Conservation (phyloP, 2,329 filamentous ascomycete genomes). For the Triangularia verruculosa region DNA sequence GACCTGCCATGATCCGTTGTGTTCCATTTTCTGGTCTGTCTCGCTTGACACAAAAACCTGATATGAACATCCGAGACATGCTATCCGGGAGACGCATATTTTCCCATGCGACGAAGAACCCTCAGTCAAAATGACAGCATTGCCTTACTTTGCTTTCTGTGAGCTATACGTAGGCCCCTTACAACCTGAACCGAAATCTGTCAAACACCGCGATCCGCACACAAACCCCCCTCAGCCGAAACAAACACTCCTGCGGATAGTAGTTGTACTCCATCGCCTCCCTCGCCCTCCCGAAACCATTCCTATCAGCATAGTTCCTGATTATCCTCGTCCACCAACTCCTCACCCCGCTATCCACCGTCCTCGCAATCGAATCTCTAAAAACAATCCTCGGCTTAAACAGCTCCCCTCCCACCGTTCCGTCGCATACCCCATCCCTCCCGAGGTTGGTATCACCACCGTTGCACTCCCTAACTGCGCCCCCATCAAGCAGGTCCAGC, state of each 20-base stretch:
- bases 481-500: not conserved
- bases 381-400: not conserved
- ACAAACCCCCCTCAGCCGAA: not conserved
- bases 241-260: constrained; percentile 1
- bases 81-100: too few relatives aligned
- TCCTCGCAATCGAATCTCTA: not conserved
- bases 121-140: too few relatives aligned
- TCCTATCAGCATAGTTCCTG: not conserved
- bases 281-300: not conserved
- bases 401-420: not conserved
- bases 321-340: not conserved
- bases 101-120: too few relatives aligned
- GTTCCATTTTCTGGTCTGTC: too few relatives aligned
- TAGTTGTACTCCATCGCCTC: constrained; percentile 2
- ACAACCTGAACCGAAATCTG: not conserved
- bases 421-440: not conserved
- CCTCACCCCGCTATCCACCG: not conserved
- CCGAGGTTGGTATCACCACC: not conserved
- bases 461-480: not conserved
- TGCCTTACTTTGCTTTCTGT: too few relatives aligned
- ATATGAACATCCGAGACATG: not conserved
- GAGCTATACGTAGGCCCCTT: not conserved
- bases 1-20: not conserved
- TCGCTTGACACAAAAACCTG: too few relatives aligned
- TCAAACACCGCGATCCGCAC: not conserved